Evolutionary conservation across 192 early-diverging fungal species (phyloP), one percentile per base, ranked within the genome.

Genomic region (Rhizophagus clarus): DNA sequence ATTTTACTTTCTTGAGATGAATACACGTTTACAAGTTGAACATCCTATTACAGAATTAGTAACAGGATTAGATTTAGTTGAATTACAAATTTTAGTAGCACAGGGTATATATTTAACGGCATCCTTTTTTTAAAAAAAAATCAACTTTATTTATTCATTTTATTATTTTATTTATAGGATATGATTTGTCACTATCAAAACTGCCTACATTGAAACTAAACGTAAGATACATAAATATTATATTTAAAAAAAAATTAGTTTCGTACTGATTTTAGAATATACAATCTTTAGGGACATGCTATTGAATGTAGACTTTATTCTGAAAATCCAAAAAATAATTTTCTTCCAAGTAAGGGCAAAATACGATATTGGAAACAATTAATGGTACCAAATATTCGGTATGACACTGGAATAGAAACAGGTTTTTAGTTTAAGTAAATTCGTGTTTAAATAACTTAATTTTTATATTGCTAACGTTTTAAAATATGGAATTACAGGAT

Each of bases 251-350:
- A 40, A 45, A 45, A 45, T 45, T 0, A 12, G 42, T 12, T 73
- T 83, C 8, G 94, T 95, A 62, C 87, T 97, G 42, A 45, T 45
- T 45, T 12, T 45, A 12, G 2, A 12, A 45, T 12, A 12, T 45
- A 45, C 45, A 85, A 88, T 51, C 91, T 93, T 71, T 88, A 94
- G 63, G 97, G 97, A 3, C 97, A 96, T 96, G 93, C 96, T 6
- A 92, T 97, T 78, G 97, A 98, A 87, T 94, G 96, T 15, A 91
- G 97, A 61, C 95, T 98, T n/a, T 98, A 98, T 82, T 96, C 97
- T 42, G 97, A 98, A 83, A 95, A 98, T 82, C 96, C 97, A 4
- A 92, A 93, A 60, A 96, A 93, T 82, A 97, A 95, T 88, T 86
- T 98, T 45, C 96, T 96, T 3, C 96, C 95, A 37, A 96, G 37